Base-by-base conservation (phyloP, 2,329 filamentous ascomycete genomes). In the Colletotrichum tropicicola region DNA sequence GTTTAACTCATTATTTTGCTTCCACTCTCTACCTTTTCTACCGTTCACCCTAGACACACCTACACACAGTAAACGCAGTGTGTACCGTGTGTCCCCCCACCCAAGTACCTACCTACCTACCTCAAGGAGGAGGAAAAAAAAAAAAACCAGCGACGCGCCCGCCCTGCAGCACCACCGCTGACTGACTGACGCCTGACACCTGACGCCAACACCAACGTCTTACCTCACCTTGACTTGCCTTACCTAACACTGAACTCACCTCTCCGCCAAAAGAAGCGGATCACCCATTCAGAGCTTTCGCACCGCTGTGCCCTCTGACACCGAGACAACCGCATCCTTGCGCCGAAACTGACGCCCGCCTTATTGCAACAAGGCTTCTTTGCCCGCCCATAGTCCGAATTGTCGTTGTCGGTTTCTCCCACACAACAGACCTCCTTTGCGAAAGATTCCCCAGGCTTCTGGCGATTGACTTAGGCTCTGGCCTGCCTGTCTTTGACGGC, bases 291-390 rank as follows among this genome's bases (percentile, higher is more conserved):
- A 65, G 45, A 64, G 59, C 63, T 66, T 66, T 66, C 44, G 51
- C 45, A 59, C 15, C 52, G 27, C 37, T 8, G 5, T 17, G 25
- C 59, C 41, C 21, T 37, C 61, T 17, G n/a, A 32, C 15, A 56
- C 39, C 63, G 27, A 66, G 63, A 66, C 59, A 66, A 63, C 55
- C 44, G 28, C 37, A 57, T 35, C 51, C 53, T 52, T 64, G 58
- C 63, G 63, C 52, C 63, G 59, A 66, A 66, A 56, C 62, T 32
- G 41, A 63, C 39, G 32, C 41, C 28, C 52, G 53, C 49, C 47
- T 35, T 58, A 66, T 64, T 37, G 53, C 59, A 44, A 66, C 63
- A 66, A 66, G 63, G 47, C 52, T 55, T 32, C 63, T 66, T 66
- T 66, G 59, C 45, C 52, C 19, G 15, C 51, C 51, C 58, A 45